Percentiles rank a stretch among this genome's conserved stretches.
These are phyloP conservation scores for Mucor piriformis DNA, from an alignment of 371 early-diverging fungal species.

Conservation along the genomic window DNA sequence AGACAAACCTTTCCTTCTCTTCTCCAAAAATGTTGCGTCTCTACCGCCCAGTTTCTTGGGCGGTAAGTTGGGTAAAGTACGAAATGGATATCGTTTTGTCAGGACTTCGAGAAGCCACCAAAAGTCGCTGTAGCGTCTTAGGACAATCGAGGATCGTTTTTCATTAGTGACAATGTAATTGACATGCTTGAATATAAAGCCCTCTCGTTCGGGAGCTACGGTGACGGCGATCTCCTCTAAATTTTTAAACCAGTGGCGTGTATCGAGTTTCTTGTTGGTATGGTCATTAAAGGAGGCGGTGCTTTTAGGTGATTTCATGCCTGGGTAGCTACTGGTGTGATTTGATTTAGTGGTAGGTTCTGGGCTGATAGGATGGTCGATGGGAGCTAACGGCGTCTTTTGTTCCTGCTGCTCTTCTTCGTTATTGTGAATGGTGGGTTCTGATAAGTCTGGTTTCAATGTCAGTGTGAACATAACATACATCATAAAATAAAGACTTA, in stretches of 20 bases:
- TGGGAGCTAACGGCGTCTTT: neutral
- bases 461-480: neutral
- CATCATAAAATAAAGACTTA: slow-evolving; percentile 11
- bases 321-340: slow-evolving; percentile 20
- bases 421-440: slow-evolving; percentile 18
- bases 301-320: slow-evolving; percentile 13
- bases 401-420: neutral
- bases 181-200: slow-evolving; percentile 56
- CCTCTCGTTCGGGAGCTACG: slow-evolving; percentile 73
- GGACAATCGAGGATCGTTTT: slow-evolving; percentile 43
- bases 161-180: slow-evolving; percentile 54
- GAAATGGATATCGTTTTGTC: slow-evolving; percentile 43
- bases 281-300: neutral
- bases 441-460: slow-evolving; percentile 29
- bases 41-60: slow-evolving; percentile 53
- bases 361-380: slow-evolving; percentile 10
- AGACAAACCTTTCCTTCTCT: slow-evolving; percentile 69
- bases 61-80: slow-evolving; percentile 48
- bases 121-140: slow-evolving; percentile 53
- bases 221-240: slow-evolving; percentile 61
- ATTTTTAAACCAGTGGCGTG: slow-evolving; percentile 53
- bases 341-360: slow-evolving; percentile 6
- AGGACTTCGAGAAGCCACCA: slow-evolving; percentile 50
- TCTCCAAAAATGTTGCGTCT: slow-evolving; percentile 75
- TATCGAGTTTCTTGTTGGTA: slow-evolving; percentile 12